phyloP scores from a whole-genome alignment of 148 eudicot species.

The Spergularia marina region DNA sequence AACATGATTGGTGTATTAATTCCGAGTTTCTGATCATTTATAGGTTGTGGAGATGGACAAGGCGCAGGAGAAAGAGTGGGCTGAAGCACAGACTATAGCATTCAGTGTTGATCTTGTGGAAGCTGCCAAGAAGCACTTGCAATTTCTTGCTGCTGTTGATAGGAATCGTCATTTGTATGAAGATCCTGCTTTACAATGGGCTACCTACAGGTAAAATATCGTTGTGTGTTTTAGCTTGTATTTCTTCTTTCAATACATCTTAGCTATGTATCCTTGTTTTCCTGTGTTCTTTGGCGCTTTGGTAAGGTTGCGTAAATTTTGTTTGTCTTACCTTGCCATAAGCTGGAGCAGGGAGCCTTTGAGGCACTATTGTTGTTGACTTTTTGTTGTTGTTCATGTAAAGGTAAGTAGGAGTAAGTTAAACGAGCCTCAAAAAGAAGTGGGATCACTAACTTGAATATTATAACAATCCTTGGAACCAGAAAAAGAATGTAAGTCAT shows the following conservation, averaged over 20 bases:
- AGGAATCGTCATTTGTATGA: constrained; percentile 70
- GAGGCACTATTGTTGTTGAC: too few species aligned
- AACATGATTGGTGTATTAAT: not conserved
- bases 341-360: too few species aligned
- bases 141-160: constrained; percentile 81
- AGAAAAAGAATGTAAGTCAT: not conserved
- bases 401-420: too few species aligned
- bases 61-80: constrained; percentile 79
- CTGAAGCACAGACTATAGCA: constrained; percentile 61
- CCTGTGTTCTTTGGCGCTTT: too few species aligned
- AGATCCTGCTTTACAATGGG: constrained; percentile 51
- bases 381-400: too few species aligned
- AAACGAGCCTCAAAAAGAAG: too few species aligned
- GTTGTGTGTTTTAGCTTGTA: not conserved
- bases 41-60: constrained; percentile 39
- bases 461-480: not conserved
- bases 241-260: not conserved
- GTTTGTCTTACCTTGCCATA: too few species aligned
- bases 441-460: too few species aligned
- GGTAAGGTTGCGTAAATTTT: too few species aligned
- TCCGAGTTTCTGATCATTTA: not conserved
- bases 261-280: not conserved
- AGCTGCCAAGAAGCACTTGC: constrained; percentile 69
- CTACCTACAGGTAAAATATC: constrained; percentile 63
- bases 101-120: constrained; percentile 64